Base-by-base conservation (phyloP, 768 basidiomycete genomes). In the Cyclocybe cylindracea region DNA sequence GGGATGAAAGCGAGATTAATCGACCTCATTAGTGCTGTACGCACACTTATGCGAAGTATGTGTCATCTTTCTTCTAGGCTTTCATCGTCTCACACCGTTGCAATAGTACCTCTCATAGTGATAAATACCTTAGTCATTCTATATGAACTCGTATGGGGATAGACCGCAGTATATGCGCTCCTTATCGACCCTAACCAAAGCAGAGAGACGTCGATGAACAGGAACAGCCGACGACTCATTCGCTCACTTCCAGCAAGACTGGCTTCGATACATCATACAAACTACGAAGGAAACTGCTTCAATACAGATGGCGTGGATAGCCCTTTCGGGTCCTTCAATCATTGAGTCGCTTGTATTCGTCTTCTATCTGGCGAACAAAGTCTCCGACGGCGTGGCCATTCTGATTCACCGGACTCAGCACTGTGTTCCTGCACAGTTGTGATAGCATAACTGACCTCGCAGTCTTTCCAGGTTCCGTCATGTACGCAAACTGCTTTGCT, bases 31-130 rank as follows among this genome's bases (percentile, higher is more conserved):
- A 84, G 89, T 61, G 96, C 96, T 35, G 94, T 98, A 54, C 80
- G 96, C 72, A 98, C 96, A 41, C 78, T 99, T 61, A 92, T 98
- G 91, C 85, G 96, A 70, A 94, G 96, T 99, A 68, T 77, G 95
- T 85, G 38, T 47, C 42, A n/a, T 13, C 52, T 16, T 47, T 40
- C 49, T 46, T 10, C 48, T 44, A 73, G 9, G 50, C 5, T 39
- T 19, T 11, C 39, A 40, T 43, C 44, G 18, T 47, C 50, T 46
- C 31, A 43, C 48, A 51, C 46, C 40, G 39, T 34, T 50, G 44
- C 45, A 31, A 60, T 16, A 98, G 95, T 98, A 79, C 95, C 95
- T 35, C 76, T 98, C 39, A 98, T 98, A 66, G 85, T 78, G 34
- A 63, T 91, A 44, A 98, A 98, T 71, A 79, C 94, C 47, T 68